Evolutionary conservation across 2,329 filamentous ascomycete species (phyloP), one percentile per base, ranked within the genome.

Genomic region (Colletotrichum lentis): DNA sequence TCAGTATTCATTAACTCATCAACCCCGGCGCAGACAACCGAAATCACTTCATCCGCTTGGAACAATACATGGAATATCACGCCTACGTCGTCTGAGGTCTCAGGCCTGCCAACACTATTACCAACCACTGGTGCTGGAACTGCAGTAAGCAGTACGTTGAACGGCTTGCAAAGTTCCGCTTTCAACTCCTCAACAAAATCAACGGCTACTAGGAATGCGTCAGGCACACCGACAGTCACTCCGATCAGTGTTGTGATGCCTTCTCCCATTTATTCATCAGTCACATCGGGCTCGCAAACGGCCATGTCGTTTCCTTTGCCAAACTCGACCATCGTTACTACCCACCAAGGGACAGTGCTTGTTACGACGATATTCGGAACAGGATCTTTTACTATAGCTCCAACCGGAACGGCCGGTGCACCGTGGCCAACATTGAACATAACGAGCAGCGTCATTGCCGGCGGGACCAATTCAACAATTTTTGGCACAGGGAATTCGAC

Each of bases 251-350:
- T 37, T 39, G 14, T 4, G 11, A 3, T 22, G 10, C 16, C 52
- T 39, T 39, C 20, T 11, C 16, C 31, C 7, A 22, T 18, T 22
- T 50, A 24, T 39, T 54, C 5, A 4, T 46, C 49, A 8, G 10
- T 27, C 27, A 5, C 18, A 12, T 2, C 41, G 14, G 5, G 18
- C 35, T 57, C 59, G 11, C 35, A 54, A 5, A 58, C 53, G 2
- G 1, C 16, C 2, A 16, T 43, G 0, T 39, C 52, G 8, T 58
- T 64, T 2, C 59, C 64, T 3, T 47, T 67, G 12, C 53, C 60
- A 5, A 64, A 67, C 18, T 50, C 53, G 6, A 67, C 64, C 12
- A 39, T 47, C 18, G 54, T 31, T 6, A 22, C 52, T 11, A 57
- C 60, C n/a, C 24, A n/a, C 12, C 10, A 54, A 24, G 64, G 47